Evolutionary conservation across 2,329 filamentous ascomycete species (phyloP).

Genomic region (Macrophomina pseudophaseolina): DNA sequence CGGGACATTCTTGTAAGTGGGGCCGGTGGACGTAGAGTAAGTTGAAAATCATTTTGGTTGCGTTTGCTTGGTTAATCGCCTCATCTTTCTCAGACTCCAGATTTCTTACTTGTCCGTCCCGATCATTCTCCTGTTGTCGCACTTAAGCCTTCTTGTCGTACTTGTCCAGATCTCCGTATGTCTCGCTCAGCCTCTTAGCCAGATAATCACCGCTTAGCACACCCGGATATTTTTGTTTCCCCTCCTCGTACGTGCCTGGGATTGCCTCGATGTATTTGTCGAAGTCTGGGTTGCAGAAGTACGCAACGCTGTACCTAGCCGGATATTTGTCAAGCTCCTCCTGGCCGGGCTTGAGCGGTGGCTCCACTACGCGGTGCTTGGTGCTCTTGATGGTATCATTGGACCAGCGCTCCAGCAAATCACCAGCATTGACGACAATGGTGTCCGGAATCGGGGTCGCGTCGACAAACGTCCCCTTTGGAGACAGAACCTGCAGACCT

Average conservation of each 20-base stretch:
- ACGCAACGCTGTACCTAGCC: conserved; percentile 82
- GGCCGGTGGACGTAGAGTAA: no score
- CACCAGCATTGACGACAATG: conserved; percentile 87
- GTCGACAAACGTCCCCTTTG: conserved; percentile 78
- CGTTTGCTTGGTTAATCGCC: no score
- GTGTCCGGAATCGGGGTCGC: conserved; percentile 81
- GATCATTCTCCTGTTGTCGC: not conserved
- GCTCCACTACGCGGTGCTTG: conserved; percentile 87
- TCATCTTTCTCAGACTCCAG: not conserved
- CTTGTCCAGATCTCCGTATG: conserved; percentile 48
- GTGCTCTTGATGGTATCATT: conserved; percentile 93
- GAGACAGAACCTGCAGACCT: conserved; percentile 61
- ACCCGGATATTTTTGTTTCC: conserved; percentile 74
- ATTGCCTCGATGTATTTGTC: conserved; percentile 77
- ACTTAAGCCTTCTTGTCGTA: not conserved
- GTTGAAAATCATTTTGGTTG: no score
- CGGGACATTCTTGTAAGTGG: no score
- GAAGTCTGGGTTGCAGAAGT: conserved; percentile 89
- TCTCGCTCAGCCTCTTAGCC: conserved; percentile 76
- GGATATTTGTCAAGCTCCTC: conserved; percentile 65
- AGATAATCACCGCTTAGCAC: conserved; percentile 84
- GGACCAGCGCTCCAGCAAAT: conserved; percentile 84
- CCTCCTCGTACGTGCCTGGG: conserved; percentile 74
- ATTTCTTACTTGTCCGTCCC: no score
- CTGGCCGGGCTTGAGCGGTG: conserved; percentile 58